These are phyloP conservation scores for Pilaira anomala DNA, from an alignment of 192 early-diverging fungal species.

Conservation along the genomic window DNA sequence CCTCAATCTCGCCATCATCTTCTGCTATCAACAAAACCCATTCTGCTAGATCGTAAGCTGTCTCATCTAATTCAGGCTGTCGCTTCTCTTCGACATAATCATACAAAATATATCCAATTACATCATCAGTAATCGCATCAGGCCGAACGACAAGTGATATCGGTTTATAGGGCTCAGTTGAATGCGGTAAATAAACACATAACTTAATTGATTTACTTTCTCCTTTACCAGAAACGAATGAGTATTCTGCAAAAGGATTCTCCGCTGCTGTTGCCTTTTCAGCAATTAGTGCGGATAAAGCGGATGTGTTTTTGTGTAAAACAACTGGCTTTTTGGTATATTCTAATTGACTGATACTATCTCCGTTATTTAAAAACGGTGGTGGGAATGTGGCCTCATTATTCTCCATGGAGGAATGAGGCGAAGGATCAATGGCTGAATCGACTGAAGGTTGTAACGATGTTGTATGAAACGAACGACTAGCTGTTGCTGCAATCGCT, in stretches of 20 bases:
- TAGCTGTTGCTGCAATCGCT: conserved; percentile 1
- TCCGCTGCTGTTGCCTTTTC: conserved; percentile 54
- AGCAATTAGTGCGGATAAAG: conserved; percentile 59
- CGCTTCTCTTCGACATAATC: conserved; percentile 77
- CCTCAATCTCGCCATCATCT: conserved; percentile 94
- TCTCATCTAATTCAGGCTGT: conserved; percentile 58
- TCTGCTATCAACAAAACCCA: conserved; percentile 95
- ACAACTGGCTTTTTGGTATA: background rate
- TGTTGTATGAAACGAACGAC: background rate
- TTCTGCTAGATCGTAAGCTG: conserved; percentile 62
- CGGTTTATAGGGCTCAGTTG: conserved; percentile 42
- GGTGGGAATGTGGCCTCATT: conserved; percentile 1
- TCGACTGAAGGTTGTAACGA: conserved; percentile 41
- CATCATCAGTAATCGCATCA: conserved; percentile 86
- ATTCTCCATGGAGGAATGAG: conserved; percentile 27
- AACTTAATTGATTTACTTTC: conserved; percentile 56
- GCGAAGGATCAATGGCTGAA: conserved; percentile 43
- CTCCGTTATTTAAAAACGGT: conserved; percentile 15
- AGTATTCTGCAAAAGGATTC: conserved; percentile 72
- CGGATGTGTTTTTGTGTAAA: conserved; percentile 25
- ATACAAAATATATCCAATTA: conserved; percentile 89
- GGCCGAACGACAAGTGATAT: conserved; percentile 69
- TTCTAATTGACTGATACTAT: conserved; percentile 7
- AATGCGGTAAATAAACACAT: conserved; percentile 62
- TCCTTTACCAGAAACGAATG: conserved; percentile 59